Base-by-base conservation (phyloP, 2,329 filamentous ascomycete species). In the Colletotrichum plurivorum region DNA sequence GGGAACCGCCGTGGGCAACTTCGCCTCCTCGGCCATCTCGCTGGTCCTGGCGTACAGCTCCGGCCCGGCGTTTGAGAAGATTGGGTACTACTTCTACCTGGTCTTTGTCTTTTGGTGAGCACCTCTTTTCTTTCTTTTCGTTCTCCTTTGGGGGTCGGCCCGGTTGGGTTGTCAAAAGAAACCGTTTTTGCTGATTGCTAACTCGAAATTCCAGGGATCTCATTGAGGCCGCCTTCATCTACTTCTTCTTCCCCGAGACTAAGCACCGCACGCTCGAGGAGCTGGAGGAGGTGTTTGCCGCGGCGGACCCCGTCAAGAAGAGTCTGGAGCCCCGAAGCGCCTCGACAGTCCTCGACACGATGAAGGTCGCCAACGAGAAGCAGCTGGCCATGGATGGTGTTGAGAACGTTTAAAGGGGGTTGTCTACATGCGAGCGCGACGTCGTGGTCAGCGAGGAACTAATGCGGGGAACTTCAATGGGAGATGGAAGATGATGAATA, bases 201-300 rank as follows among this genome's bases (percentile, higher is more conserved):
- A 41, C 20, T 10, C 12, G 2, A 16, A 8, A 7, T 58, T 8
- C 46, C 20, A 69, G 66, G 66, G 81, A 84, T 54, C 62, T 84
- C 4, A 71, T 84, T 16, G 82, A 84, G 64, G 78, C 75, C 2
- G 76, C 74, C 0, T 71, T 84, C 12, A 84, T 85, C 39, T 89
- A 85, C 73, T 84, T 88, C 71, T 83, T 85, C 72, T 88, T 82
- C 72, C 82, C 81, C 0, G 83, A 84, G 74, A 84, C 83, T 2
- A 84, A 84, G 73, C 81, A 81, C n/a, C 77, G 82, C 5, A 84
- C 85, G 22, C 79, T 89, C 39, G 87, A 89, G 76, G 86, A 89
- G 74, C 69, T 89, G 63, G 83, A 84, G 8, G 83, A 84, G 63
- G 86, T 89, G 31, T 86, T 86, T 72, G 77, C 79, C n/a, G 81